Base-by-base conservation (phyloP, 2,329 filamentous ascomycete species). In the Rutstroemia sp. region DNA sequence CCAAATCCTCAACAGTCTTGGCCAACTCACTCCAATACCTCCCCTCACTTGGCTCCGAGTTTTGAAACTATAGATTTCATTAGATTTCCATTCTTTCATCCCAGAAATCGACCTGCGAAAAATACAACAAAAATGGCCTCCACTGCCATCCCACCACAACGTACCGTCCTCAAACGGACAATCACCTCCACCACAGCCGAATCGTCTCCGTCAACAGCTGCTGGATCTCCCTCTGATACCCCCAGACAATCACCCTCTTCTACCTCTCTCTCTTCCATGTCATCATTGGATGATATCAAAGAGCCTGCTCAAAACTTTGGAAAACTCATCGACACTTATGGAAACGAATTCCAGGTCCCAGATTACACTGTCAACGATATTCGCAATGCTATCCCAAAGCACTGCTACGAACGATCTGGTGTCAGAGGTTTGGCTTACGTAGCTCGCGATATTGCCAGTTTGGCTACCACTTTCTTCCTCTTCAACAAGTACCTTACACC, bases 291-390 rank as follows among this genome's bases (percentile, higher is more conserved):
- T n/a, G 77, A 79, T 64, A 69, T 70, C 34, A 70, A 76, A 58
- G 63, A 65, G 6, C 39, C 42, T 8, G 27, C 10, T 10, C 53
- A 39, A 55, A 65, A 64, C 64, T 85, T 81, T 65, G 83, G 82
- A 66, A 83, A 85, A 71, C 82, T 99, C 65, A 69, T 94, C 62
- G 92, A 99, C 76, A 92, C 90, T 12, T 94, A 95, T 72, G 94
- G 94, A 74, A 96, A 97, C 74, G 82, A 91, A 69, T 99, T 99
- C 78, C 79, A 90, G 73, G 80, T 95, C 57, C 94, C 94, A 65
- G 87, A 97, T 75, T 99, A 88, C 79, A 95, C 91, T 71, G 95
- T 99, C 81, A 96, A 96, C 80, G 83, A 99, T 71, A 92, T 99
- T 71, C 87, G 90, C 69, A 88, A 96, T 75, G 94, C 94, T 71